Evolutionary conservation across 371 early-diverging fungal species (phyloP).

Genomic region (Actinomucor elegans): DNA sequence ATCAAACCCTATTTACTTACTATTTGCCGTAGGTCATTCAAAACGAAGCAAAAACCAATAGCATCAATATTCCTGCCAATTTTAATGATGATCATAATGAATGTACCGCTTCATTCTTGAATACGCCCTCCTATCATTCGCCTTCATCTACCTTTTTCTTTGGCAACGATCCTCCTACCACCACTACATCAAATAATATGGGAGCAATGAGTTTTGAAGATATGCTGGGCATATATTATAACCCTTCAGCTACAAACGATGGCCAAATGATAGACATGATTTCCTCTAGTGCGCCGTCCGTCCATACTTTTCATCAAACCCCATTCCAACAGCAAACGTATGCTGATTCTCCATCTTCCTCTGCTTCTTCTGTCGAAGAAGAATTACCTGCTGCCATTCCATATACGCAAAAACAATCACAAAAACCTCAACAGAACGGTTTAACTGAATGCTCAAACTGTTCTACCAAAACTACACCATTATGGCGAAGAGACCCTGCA

Average conservation of each 20-base stretch:
- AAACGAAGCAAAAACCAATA: too few relatives aligned
- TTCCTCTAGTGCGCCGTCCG: background rate
- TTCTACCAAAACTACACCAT: conserved; percentile 23
- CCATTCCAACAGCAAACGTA: background rate
- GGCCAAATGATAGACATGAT: conserved; percentile 1
- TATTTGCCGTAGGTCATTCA: too few relatives aligned
- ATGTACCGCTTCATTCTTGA: background rate
- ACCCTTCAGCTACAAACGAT: conserved; percentile 1
- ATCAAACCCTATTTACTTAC: background rate
- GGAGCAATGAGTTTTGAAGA: conserved; percentile 28
- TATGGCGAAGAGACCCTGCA: conserved; percentile 27
- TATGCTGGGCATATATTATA: conserved; percentile 22
- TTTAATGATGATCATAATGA: background rate
- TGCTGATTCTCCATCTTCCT: conserved; percentile 1
- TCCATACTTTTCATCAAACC: background rate
- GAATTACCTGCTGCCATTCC: background rate
- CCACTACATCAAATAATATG: conserved; percentile 13
- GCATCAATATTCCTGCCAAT: conserved; percentile 16
- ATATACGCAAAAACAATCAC: background rate
- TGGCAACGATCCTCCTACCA: background rate
- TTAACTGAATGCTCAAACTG: conserved; percentile 21
- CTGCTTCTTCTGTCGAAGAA: conserved; percentile 8
- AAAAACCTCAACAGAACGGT: background rate
- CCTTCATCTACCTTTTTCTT: background rate
- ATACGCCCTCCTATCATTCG: background rate